Evolutionary conservation across 1,284 basidiomycete genomes (phyloP), one percentile per base, ranked within the genome.

Genomic region (Abortiporus biennis): DNA sequence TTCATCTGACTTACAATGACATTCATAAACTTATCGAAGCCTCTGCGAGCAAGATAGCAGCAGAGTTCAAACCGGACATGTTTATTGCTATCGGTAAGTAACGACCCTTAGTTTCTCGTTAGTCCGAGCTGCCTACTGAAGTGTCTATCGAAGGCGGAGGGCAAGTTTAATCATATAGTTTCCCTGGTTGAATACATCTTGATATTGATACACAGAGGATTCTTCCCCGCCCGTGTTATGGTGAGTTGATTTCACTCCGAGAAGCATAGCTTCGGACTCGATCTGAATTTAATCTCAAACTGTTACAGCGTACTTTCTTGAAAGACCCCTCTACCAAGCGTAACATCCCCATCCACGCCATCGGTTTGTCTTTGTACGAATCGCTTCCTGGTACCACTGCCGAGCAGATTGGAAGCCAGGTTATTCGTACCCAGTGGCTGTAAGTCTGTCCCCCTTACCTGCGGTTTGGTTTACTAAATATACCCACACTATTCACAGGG

Each of bases 191-290:
- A 27, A 47, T 42, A 43, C 24, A 37, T 44, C 50, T 52, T 48
- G 51, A 54, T 44, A 39, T 40, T 47, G 39, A 47, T 48, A 42
- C 49, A 42, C 61, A 87, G 92, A 39, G 92, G 92, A 30, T 95
- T 95, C 69, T 92, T 95, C 66, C 92, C 93, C 36, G 92, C 93
- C 20, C 85, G 92, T 47, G 88, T 95, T 40, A 76, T 95, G 74
- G 86, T 85, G 52, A 52, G 71, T 54, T 36, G 40, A 46, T 31
- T 19, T 22, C 19, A 38, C 19, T 20, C 27, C 9, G 11, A 13
- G 17, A 17, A 19, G 24, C 17, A 12, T 25, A 24, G 16, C 42
- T 15, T 43, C 20, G 9, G 27, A 29, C 8, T 29, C 27, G 27
- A 29, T n/a, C 27, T 29, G 8, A n/a, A 29, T n/a, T 29, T 29